Base-by-base conservation (phyloP, 2,329 filamentous ascomycete species). In the Epichloe typhina region DNA sequence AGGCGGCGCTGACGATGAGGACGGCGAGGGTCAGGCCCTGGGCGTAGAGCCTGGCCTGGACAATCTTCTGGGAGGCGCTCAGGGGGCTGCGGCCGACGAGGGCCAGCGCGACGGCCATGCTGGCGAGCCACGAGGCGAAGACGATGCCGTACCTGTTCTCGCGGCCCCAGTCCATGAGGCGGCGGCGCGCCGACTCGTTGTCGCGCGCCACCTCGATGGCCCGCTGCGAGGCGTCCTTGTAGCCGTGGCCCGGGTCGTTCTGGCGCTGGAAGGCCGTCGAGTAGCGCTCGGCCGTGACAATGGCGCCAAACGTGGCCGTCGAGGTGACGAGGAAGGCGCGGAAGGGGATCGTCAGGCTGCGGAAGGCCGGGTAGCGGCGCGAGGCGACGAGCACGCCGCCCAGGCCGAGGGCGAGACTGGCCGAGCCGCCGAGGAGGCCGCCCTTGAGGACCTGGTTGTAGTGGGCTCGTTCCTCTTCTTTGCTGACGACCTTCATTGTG, bases 11-110 rank as follows among this genome's bases (percentile, higher is more conserved):
- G 51, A 87, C 81, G 62, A 95, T 78, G 51, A 96, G 74, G 48
- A 95, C 88, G 56, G 84, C 86, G 45, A 96, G 73, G 5, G 90
- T 95, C 59, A 95, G 72, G 5, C 86, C 88, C 72, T 96, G 90
- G 3, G 90, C 90, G 69, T 95, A 95, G 57, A 96, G 85, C 78
- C 90, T 84, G 23, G 89, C 90, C 75, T 96, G 90, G 15, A 96
- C 90, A 21, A 96, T 72, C 76, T 95, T 95, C 74, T 96, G 90
- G 54, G 78, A 72, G 2, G 81, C 83, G 47, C 77, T 80, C 45
- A 95, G 74, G 57, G 79, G 82, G 65, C 88, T 88, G 55, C 88
- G 80, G 62, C 84, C 81, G 56, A 96, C 88, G 33, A 94, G 66
- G 50, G 75, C 80, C 57, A 93, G 78, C 4, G 87, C 83, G 41